Evolutionary conservation across 179 eudicot species (phyloP).

Genomic region (Carnegiea gigantea): DNA sequence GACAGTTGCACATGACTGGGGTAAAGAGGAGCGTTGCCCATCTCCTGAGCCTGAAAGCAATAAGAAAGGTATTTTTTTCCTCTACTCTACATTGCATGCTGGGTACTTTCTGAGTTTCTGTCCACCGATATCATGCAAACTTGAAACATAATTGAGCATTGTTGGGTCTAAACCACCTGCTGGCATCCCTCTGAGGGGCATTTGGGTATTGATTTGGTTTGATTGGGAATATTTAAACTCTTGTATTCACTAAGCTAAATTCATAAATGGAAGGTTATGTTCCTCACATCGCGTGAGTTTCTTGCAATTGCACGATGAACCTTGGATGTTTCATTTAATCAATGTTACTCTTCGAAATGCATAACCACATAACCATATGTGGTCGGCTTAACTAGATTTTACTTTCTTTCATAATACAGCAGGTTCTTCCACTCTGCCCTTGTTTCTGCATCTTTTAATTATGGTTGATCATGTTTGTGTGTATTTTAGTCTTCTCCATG

Average conservation of each 20-base stretch:
- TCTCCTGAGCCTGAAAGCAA: constrained; percentile 45
- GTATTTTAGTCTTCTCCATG: not conserved
- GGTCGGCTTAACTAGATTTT: not conserved
- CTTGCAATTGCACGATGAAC: too few relatives aligned
- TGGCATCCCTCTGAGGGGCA: not conserved
- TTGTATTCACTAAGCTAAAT: not conserved
- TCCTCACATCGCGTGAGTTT: too few relatives aligned
- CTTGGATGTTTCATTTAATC: too few relatives aligned
- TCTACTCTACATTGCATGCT: not conserved
- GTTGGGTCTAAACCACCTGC: not conserved
- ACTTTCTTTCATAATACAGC: too few relatives aligned
- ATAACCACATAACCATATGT: too few relatives aligned
- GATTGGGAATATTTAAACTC: not conserved
- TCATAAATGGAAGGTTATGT: too few relatives aligned
- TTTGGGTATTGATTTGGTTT: not conserved
- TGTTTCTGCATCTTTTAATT: not conserved
- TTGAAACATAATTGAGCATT: not conserved
- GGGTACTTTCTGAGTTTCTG: too few relatives aligned
- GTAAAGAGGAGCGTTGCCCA: constrained; percentile 92
- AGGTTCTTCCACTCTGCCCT: too few relatives aligned
- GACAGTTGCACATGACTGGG: constrained; percentile 94
- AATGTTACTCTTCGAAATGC: too few relatives aligned
- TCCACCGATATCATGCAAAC: not conserved
- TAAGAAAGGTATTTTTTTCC: constrained; percentile 56
- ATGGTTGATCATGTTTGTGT: not conserved